Conservation (phyloP, 1,139 yeast genomes). For the Pichia sp. region DNA sequence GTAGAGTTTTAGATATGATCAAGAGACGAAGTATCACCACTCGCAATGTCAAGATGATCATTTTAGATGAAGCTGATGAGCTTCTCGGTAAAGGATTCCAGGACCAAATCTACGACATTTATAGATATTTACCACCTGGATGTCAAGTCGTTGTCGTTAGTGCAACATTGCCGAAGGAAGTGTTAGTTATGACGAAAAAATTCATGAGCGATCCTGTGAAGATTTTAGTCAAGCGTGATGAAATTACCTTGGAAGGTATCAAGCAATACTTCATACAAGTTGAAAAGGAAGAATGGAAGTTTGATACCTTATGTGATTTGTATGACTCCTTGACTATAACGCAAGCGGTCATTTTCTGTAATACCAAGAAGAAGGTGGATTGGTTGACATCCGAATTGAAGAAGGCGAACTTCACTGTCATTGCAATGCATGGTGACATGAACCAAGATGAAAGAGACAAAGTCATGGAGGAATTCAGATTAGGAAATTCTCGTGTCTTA, state of each 20-base stretch:
- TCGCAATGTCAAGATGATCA: slow-evolving; percentile 70
- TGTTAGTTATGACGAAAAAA: slow-evolving; percentile 75
- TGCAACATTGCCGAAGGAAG: slow-evolving; percentile 86
- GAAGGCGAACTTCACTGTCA: slow-evolving; percentile 80
- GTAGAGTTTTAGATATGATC: slow-evolving; percentile 83
- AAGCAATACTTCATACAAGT: slow-evolving; percentile 82
- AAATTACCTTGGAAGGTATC: slow-evolving; percentile 82
- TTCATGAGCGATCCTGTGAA: slow-evolving; percentile 89
- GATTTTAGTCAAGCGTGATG: slow-evolving; percentile 85
- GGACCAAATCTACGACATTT: slow-evolving; percentile 86
- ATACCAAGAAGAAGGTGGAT: slow-evolving; percentile 85
- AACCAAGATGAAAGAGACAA: slow-evolving; percentile 85
- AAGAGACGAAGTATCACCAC: slow-evolving; percentile 64
- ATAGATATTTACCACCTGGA: slow-evolving; percentile 68
- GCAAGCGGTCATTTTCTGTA: slow-evolving; percentile 94
- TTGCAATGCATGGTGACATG: slow-evolving; percentile 97
- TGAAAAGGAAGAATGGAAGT: slow-evolving; percentile 92
- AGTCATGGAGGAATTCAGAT: slow-evolving; percentile 80
- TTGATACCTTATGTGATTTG: slow-evolving; percentile 86
- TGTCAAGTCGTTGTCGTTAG: slow-evolving; percentile 92
- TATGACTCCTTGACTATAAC: slow-evolving; percentile 93
- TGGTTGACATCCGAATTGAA: slow-evolving; percentile 79
- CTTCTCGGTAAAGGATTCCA: slow-evolving; percentile 85
- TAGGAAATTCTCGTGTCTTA: slow-evolving; percentile 73
- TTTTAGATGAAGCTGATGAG: slow-evolving; percentile 95